Percentiles rank a stretch among this genome's conserved stretches.
Conservation (phyloP, 768 basidiomycete species). For the Mycena metata region DNA sequence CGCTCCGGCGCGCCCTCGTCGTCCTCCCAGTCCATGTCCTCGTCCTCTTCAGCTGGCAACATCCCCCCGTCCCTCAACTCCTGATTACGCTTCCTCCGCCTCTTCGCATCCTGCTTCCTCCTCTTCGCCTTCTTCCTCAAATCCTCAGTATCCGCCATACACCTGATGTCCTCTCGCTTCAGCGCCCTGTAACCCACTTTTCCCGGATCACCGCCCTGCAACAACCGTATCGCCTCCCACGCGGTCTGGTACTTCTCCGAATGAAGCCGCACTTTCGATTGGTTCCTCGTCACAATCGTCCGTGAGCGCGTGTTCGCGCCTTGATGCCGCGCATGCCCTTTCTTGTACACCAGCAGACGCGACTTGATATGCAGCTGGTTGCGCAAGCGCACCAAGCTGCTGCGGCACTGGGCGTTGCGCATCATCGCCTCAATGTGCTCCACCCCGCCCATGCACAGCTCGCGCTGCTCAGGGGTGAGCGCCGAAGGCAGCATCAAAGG, state of each 20-base stretch:
- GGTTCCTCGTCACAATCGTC: conserved; percentile 19
- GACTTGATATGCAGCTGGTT: conserved; percentile 30
- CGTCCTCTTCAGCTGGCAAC: neutral
- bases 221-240: conserved; percentile 3
- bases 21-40: neutral
- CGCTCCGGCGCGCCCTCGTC: neutral
- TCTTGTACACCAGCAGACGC: conserved; percentile 7
- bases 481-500: conserved; percentile 14
- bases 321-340: conserved; percentile 16
- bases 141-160: conserved; percentile 23
- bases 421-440: conserved; percentile 5
- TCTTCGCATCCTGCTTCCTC: neutral
- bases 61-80: neutral
- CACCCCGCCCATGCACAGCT: neutral
- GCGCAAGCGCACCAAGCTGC: conserved; percentile 21
- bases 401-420: conserved; percentile 28
- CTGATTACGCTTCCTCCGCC: neutral
- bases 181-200: too few species aligned
- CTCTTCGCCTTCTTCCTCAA: neutral
- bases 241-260: conserved; percentile 30
- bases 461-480: neutral
- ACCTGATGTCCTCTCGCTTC: conserved; percentile 13
- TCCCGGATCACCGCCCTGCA: too few species aligned
- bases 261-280: conserved; percentile 26
- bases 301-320: conserved; percentile 20